phyloP scores from a whole-genome alignment of 2,329 filamentous ascomycete species.

The Orbilia ellipsospora region DNA sequence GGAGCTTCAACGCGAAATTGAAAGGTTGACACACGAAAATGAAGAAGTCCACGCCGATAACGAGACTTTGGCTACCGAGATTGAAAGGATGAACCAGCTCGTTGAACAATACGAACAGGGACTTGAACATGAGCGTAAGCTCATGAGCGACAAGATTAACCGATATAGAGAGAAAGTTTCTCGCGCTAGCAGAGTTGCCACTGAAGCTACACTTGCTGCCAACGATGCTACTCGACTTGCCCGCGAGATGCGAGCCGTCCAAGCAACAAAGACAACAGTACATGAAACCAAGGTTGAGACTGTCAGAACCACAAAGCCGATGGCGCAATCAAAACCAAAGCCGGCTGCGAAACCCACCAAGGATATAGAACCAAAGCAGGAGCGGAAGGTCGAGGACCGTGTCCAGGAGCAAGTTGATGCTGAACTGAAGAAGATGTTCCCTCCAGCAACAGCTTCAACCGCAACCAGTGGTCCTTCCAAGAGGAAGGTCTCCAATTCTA shows the following conservation, averaged over 20 bases:
- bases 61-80: constrained; percentile 53
- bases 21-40: constrained; percentile 53
- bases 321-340: constrained; percentile 13
- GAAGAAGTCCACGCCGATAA: constrained; percentile 57
- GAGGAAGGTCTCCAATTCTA: constrained; percentile 45
- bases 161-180: constrained; percentile 55
- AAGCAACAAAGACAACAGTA: constrained; percentile 9
- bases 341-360: constrained; percentile 13
- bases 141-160: constrained; percentile 56
- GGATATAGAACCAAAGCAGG: background rate
- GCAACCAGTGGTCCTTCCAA: constrained; percentile 18
- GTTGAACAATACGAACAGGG: constrained; percentile 44
- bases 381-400: constrained; percentile 27
- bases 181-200: constrained; percentile 55
- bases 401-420: constrained; percentile 49
- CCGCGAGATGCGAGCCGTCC: constrained; percentile 21
- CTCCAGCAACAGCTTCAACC: constrained; percentile 6
- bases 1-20: constrained; percentile 17
- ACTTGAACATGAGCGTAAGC: constrained; percentile 41
- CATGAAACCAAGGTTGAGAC: constrained; percentile 22
- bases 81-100: constrained; percentile 54
- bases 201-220: constrained; percentile 57
- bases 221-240: constrained; percentile 52
- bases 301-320: constrained; percentile 12
- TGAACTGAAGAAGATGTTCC: constrained; percentile 50